phyloP scores from a whole-genome alignment of 139 green algal genomes.

The Zygnema cylindricum region DNA sequence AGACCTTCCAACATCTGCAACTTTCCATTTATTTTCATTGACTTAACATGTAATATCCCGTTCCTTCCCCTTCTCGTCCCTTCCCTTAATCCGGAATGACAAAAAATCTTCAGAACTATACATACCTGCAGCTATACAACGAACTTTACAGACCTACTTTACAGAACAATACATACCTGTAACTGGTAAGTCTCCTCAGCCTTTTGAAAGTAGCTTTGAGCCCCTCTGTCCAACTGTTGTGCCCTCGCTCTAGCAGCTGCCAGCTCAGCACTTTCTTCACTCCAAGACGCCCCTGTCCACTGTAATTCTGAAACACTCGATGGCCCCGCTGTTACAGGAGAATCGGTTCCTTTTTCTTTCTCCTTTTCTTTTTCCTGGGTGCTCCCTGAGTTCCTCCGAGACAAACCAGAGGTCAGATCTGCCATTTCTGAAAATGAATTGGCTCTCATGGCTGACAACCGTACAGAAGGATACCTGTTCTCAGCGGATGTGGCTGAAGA shows the following conservation, averaged over 20 bases:
- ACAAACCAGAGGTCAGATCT: not conserved
- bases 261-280: not conserved
- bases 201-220: constrained; percentile 49
- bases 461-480: not conserved
- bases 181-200: constrained; percentile 52
- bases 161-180: too few relatives aligned
- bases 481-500: not conserved
- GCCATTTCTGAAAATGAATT: not conserved
- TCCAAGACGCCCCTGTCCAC: not conserved
- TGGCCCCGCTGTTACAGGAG: not conserved
- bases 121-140: too few relatives aligned
- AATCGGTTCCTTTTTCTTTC: not conserved
- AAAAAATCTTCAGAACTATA: too few relatives aligned
- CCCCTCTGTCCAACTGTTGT: not conserved
- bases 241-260: not conserved
- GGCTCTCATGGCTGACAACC: not conserved
- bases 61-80: too few relatives aligned
- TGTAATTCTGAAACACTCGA: not conserved
- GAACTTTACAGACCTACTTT: too few relatives aligned
- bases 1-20: too few relatives aligned
- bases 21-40: too few relatives aligned
- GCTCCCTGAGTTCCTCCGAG: not conserved
- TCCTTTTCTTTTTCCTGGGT: not conserved
- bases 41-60: too few relatives aligned
- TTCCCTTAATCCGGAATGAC: too few relatives aligned